Percentiles rank a stretch among this genome's conserved stretches.
phyloP scores from a whole-genome alignment of 495 filamentous ascomycete genomes.

The Penicillium lividum region DNA sequence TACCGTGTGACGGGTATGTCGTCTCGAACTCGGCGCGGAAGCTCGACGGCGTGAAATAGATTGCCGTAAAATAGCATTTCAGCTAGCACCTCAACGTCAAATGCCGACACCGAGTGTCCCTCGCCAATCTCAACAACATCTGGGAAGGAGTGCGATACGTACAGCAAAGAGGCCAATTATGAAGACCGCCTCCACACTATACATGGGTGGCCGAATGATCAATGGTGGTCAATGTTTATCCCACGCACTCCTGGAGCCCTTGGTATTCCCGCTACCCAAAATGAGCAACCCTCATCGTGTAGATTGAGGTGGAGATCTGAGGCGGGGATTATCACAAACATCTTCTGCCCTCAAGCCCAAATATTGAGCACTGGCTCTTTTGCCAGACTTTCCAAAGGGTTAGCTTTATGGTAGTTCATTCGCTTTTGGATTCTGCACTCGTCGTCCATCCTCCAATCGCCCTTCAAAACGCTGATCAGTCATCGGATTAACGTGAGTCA shows the following conservation, averaged over 20 bases:
- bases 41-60: neutral
- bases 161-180: neutral
- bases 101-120: neutral
- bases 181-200: neutral
- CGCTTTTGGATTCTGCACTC: neutral
- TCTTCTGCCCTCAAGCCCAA: constrained; percentile 3
- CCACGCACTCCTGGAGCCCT: neutral
- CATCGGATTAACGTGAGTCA: no score
- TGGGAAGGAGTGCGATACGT: neutral
- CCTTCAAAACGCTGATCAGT: no score
- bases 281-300: constrained; percentile 1
- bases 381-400: constrained; percentile 6
- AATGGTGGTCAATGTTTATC: neutral
- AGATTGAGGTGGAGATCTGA: no score
- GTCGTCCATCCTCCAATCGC: no score
- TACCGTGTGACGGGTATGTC: constrained; percentile 7
- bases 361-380: constrained; percentile 6
- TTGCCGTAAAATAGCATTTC: neutral
- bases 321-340: constrained; percentile 3
- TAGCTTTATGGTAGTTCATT: neutral
- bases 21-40: neutral
- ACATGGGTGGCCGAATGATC: neutral
- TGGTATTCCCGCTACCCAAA: neutral
- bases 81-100: constrained; percentile 1
- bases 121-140: neutral